A percentile compares a stretch with the other conserved stretches of the same genome.
These are phyloP conservation scores for Davidsoniella neocaledoniae DNA, from an alignment of 2,329 filamentous ascomycete genomes.

Conservation along the genomic window DNA sequence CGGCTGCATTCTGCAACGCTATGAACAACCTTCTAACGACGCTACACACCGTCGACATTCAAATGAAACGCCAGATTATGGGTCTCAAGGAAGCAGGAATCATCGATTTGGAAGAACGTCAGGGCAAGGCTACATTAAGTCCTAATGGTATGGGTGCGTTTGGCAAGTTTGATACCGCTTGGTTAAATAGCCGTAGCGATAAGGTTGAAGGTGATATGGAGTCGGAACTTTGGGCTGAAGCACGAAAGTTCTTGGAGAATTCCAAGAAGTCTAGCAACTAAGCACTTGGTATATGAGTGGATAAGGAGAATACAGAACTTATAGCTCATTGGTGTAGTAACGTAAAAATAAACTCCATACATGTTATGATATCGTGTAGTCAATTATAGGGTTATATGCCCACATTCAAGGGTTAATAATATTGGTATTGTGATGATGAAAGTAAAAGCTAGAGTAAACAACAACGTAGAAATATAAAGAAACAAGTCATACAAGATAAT, in stretches of 20 bases:
- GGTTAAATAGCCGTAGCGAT: conserved; percentile 72
- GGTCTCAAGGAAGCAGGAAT: conserved; percentile 70
- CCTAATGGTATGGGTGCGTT: conserved; percentile 39
- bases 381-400: too few species aligned
- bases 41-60: conserved; percentile 57
- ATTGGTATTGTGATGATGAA: too few species aligned
- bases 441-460: too few species aligned
- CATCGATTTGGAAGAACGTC: conserved; percentile 30
- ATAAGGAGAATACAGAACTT: too few species aligned
- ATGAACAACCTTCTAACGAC: conserved; percentile 53
- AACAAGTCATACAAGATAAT: too few species aligned
- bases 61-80: conserved; percentile 51
- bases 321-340: too few species aligned
- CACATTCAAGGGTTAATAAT: too few species aligned
- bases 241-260: conserved; percentile 22
- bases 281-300: too few species aligned
- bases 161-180: conserved; percentile 61
- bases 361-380: too few species aligned
- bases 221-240: conserved; percentile 51
- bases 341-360: too few species aligned
- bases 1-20: conserved; percentile 38
- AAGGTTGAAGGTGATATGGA: conserved; percentile 73
- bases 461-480: too few species aligned
- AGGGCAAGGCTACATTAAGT: conserved; percentile 25
- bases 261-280: conserved; percentile 12